Evolutionary conservation across 2,329 filamentous ascomycete species (phyloP).

Genomic region (Lasiodiplodia citricola): DNA sequence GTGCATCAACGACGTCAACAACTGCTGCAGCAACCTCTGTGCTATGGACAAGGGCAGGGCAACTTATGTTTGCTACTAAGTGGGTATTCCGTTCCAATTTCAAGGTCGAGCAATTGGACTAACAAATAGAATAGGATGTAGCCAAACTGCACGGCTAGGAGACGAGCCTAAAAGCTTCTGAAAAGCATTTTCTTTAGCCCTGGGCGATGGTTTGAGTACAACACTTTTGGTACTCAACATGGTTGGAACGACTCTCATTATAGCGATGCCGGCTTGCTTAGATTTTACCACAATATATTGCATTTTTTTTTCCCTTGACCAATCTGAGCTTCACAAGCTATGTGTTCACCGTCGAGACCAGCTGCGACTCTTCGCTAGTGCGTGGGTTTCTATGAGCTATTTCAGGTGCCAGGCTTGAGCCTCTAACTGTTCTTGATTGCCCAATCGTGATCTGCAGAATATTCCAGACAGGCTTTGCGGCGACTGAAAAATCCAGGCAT

Average conservation of each 20-base stretch:
- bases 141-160: neutral
- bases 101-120: neutral
- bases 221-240: neutral
- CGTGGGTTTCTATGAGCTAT: too few relatives aligned
- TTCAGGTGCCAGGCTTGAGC: too few relatives aligned
- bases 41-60: neutral
- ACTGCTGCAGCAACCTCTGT: neutral
- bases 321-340: neutral
- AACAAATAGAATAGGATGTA: neutral
- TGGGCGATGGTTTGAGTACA: neutral
- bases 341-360: too few relatives aligned
- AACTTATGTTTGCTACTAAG: neutral
- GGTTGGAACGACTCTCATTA: neutral
- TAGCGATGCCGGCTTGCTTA: neutral
- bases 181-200: neutral
- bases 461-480: too few relatives aligned
- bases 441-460: too few relatives aligned
- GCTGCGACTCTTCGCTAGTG: too few relatives aligned
- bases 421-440: too few relatives aligned
- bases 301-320: neutral
- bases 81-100: neutral
- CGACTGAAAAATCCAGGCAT: too few relatives aligned
- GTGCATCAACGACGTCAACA: slow-evolving; percentile 13
- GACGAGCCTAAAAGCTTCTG: neutral
- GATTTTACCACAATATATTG: neutral